phyloP scores from a whole-genome alignment of 331 rosid species.

The Pyracantha coccinea region DNA sequence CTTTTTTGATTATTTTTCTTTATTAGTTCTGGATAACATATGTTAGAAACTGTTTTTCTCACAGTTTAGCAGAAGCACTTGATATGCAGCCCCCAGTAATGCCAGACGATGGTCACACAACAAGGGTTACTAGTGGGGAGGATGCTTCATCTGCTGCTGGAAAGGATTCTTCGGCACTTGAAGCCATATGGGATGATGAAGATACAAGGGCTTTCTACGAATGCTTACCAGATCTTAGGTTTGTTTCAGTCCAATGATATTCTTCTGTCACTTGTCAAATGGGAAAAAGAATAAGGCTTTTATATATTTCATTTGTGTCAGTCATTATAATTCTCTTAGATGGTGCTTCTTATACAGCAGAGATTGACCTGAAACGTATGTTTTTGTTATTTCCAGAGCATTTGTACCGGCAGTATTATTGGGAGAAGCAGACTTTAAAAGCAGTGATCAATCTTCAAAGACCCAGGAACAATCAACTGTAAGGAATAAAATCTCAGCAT shows the following conservation, averaged over 20 bases:
- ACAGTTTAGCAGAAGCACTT: conserved; percentile 97
- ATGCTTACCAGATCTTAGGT: conserved; percentile 99
- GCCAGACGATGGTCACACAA: conserved; percentile 99
- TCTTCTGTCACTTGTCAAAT: not conserved
- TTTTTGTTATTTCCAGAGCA: conserved; percentile 50
- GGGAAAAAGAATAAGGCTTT: not conserved
- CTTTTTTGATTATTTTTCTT: not conserved
- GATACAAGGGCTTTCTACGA: conserved; percentile 93
- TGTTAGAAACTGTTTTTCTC: conserved; percentile 12
- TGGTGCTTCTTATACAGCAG: not conserved
- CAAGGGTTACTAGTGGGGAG: conserved; percentile 88
- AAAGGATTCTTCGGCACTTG: conserved; percentile 78
- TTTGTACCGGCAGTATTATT: conserved; percentile 97
- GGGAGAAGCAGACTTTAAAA: conserved; percentile 80
- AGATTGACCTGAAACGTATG: not conserved
- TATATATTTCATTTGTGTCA: not conserved
- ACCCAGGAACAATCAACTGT: conserved; percentile 70
- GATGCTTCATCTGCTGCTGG: conserved; percentile 78
- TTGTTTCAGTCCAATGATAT: conserved; percentile 23
- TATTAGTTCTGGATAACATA: conserved; percentile 3
- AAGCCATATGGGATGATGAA: conserved; percentile 97
- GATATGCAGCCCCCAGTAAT: conserved; percentile 98
- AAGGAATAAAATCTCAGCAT: conserved; percentile 28
- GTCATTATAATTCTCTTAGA: not conserved
- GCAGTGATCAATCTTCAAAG: conserved; percentile 71